These are phyloP conservation scores for Rostrohypoxylon terebratum DNA, from an alignment of 495 filamentous ascomycete genomes.

Conservation along the genomic window DNA sequence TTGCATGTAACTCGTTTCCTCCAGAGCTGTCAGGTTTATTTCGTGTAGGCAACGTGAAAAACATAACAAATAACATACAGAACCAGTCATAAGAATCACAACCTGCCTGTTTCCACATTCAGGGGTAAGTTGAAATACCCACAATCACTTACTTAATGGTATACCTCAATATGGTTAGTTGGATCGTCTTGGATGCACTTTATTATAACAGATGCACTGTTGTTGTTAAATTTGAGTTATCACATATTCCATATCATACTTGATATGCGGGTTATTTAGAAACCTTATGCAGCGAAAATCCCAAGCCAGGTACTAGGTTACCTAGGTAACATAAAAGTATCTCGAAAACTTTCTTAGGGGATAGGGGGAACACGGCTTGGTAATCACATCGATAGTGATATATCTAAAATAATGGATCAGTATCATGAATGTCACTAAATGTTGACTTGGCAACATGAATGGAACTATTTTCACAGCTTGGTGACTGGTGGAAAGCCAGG, in stretches of 20 bases:
- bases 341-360: not conserved
- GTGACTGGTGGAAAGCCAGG: not conserved
- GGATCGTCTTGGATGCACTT: not conserved
- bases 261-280: not conserved
- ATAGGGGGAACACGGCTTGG: not conserved
- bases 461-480: not conserved
- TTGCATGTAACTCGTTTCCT: conserved; percentile 1
- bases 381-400: not conserved
- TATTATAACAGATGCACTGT: not conserved
- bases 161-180: not conserved
- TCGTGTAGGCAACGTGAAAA: not conserved
- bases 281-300: no score
- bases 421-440: not conserved
- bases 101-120: conserved; percentile 4
- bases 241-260: not conserved
- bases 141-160: not conserved
- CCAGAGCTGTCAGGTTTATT: not conserved
- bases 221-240: not conserved
- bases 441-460: not conserved
- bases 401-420: not conserved
- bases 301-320: no score
- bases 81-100: not conserved
- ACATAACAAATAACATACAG: conserved; percentile 20
- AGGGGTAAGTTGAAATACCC: not conserved
- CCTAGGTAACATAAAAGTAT: not conserved